Base-by-base conservation (phyloP, 1,284 basidiomycete species). In the Leucocoprinus gongylophorus region DNA sequence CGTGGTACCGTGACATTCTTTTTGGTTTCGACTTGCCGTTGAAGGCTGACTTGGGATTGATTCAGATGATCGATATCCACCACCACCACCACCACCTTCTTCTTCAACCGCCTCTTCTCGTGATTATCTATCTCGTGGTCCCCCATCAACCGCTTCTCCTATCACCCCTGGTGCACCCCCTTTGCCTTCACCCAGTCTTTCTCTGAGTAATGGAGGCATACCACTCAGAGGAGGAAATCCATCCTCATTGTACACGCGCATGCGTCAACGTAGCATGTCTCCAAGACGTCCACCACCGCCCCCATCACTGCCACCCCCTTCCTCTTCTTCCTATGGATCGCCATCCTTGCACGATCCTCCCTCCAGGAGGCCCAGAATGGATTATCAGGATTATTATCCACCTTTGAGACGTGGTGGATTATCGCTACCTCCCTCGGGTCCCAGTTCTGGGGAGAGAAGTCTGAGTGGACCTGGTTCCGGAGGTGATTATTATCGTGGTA, bases 251-350 rank as follows among this genome's bases (percentile, higher is more conserved):
- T 58, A 52, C 42, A 54, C 53, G 8, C 62, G 64, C 18, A 55
- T 61, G 18, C 63, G 65, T 13, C 58, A 55, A n/a, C 62, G 61
- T 20, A 66, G 65, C 49, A 55, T 64, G 10, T 64, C 63, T 51
- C 63, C 62, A 10, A 59, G 62, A 9, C 17, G 37, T 8, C 30
- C 56, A 33, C 32, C 9, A 33, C 32, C 32, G 15, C 9, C 32
- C 20, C 58, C 50, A 3, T 55, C 59, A 18, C 51, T 45, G 0
- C 49, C 58, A 6, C 41, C 59, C 20, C 12, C 29, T 6, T 5
- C 29, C 12, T 6, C 29, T 30, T 15, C 32, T 33, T 15, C 32
- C 10, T 15, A 33, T 33, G 32, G 3, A 33, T 8, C 32, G 3
- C 61, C 61, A 35, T 61, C 62, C 33, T 6, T 56, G 18, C 55